Base-by-base conservation (phyloP, 225 moss, liverwort and hornwort genomes). In the Sphagnum tenellum region DNA sequence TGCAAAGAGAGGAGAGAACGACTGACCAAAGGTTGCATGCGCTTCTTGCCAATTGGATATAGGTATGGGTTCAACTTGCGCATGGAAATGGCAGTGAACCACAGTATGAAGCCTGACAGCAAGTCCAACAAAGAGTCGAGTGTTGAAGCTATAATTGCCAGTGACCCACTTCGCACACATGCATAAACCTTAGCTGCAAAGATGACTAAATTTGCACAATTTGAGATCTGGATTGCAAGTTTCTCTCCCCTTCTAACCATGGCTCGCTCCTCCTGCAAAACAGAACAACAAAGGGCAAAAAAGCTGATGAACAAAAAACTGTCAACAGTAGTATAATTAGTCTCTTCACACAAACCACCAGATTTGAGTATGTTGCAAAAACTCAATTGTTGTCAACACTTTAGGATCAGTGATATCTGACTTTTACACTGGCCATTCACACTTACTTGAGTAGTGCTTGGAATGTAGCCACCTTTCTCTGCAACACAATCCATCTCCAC, bases 101-200 rank as follows among this genome's bases (percentile, higher is more conserved):
- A 86, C 4, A 86, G 75, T 9, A 86, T 86, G 50, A 75, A 79
- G 9, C 86, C 86, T 9, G 86, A 86, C 4, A 86, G 65, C 8
- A 86, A 77, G 62, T 86, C 86, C 50, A 86, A 71, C 3, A 86
- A 64, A 8, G 86, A 86, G 60, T 86, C 86, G 58, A 92, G 79
- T 53, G 92, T 95, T 7, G 92, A 95, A 50, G 92, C 95, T 67
- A 95, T 95, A 12, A 95, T 95, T 51, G 89, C 86, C 55, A 95
- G 47, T 9, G 95, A 95, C 59, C 86, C 71, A 73, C 92, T 95
- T 61, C 64, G 53, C 46, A 83, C 29, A 50, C 87, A 89, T 13
- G 89, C 89, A 56, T 87, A 92, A 2, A 88, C 64, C 75, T 92
- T 95, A 0, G 67, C 77, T 11, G 72, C 12, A 66, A 89, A 70